phyloP scores from a whole-genome alignment of 140 eudicot species.

The Oenanthe javanica region DNA sequence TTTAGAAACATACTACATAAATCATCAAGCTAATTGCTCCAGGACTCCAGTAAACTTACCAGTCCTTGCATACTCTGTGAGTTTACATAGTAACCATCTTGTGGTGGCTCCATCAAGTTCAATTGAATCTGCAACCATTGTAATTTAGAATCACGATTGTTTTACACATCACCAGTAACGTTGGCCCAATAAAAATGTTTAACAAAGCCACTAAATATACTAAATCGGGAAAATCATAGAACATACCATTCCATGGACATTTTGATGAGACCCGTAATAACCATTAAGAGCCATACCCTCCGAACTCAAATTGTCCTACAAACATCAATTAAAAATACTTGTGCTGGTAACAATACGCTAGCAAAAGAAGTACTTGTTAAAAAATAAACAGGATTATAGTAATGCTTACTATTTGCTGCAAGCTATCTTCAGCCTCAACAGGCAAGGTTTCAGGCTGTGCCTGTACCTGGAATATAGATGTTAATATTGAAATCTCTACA shows the following conservation, averaged over 20 bases:
- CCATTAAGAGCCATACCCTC: slow-evolving; percentile 68
- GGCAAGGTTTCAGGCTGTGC: slow-evolving; percentile 49
- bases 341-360: background rate
- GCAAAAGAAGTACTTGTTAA: background rate
- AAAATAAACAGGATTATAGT: background rate
- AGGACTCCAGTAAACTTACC: slow-evolving; percentile 37
- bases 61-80: slow-evolving; percentile 86
- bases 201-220: background rate
- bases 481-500: background rate
- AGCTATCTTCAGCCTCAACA: slow-evolving; percentile 57
- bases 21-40: background rate
- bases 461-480: slow-evolving; percentile 34
- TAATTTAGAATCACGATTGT: background rate
- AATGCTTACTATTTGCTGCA: slow-evolving; percentile 63
- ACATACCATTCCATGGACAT: slow-evolving; percentile 82
- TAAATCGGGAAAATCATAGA: background rate
- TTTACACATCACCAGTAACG: background rate
- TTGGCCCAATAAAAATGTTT: background rate
- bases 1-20: background rate
- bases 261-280: slow-evolving; percentile 80
- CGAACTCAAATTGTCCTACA: slow-evolving; percentile 59
- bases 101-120: slow-evolving; percentile 97
- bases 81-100: slow-evolving; percentile 79
- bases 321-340: slow-evolving; percentile 6
- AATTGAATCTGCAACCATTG: slow-evolving; percentile 50